phyloP scores from a whole-genome alignment of 2,329 filamentous ascomycete species.

The Fusarium mexicanum region DNA sequence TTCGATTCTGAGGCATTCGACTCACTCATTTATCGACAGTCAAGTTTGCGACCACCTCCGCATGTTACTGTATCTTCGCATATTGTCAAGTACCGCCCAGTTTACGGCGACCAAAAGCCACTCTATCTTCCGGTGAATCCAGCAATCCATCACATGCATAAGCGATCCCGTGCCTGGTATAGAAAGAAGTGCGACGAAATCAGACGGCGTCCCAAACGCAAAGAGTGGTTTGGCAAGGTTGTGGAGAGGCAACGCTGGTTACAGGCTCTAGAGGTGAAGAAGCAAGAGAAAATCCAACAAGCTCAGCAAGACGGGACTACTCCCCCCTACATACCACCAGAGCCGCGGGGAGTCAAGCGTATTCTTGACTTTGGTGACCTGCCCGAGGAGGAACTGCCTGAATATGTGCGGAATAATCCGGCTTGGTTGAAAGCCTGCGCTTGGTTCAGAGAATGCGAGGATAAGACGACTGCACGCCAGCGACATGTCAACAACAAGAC shows the following conservation, averaged over 20 bases:
- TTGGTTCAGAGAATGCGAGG: slow-evolving; percentile 49
- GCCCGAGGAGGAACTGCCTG: slow-evolving; percentile 53
- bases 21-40: slow-evolving; percentile 52
- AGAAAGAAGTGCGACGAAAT: slow-evolving; percentile 61
- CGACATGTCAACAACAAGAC: slow-evolving; percentile 27
- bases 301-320: slow-evolving; percentile 7
- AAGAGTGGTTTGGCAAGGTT: slow-evolving; percentile 61
- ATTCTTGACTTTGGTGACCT: slow-evolving; percentile 52
- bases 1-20: slow-evolving; percentile 49
- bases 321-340: slow-evolving; percentile 40
- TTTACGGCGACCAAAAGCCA: slow-evolving; percentile 42
- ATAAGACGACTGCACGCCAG: slow-evolving; percentile 16
- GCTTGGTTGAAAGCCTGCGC: slow-evolving; percentile 56
- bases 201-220: slow-evolving; percentile 57
- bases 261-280: slow-evolving; percentile 33
- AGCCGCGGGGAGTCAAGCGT: slow-evolving; percentile 44
- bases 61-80: slow-evolving; percentile 26
- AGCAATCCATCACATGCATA: slow-evolving; percentile 57
- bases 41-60: slow-evolving; percentile 37
- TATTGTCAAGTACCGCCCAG: neutral
- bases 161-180: slow-evolving; percentile 57
- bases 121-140: slow-evolving; percentile 62
- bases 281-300: slow-evolving; percentile 20
- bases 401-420: slow-evolving; percentile 55
- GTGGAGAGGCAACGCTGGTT: slow-evolving; percentile 50